Evolutionary conservation across 495 filamentous ascomycete species (phyloP).

Genomic region (Hypoxylon fragiforme): DNA sequence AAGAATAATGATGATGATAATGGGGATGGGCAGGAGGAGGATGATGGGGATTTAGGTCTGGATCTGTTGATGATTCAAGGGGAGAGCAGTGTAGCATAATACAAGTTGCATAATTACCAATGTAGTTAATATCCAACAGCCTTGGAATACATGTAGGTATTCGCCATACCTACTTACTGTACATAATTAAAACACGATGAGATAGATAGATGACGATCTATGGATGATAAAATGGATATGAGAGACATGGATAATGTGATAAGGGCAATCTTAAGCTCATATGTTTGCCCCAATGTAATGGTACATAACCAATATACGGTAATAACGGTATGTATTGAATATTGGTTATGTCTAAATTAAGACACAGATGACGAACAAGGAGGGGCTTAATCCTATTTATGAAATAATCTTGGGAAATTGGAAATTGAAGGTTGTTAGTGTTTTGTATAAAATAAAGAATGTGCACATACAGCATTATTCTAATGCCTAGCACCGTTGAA

Average conservation of each 20-base stretch:
- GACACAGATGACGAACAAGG: background rate
- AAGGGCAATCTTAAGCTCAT: background rate
- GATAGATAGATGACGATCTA: background rate
- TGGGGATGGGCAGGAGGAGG: background rate
- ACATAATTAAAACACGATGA: too few species aligned
- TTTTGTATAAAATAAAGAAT: background rate
- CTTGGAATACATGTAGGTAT: too few species aligned
- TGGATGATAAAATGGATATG: background rate
- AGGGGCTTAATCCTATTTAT: background rate
- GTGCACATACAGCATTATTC: too few species aligned
- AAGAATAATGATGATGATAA: conserved; percentile 1
- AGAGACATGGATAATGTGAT: background rate
- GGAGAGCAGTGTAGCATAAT: background rate
- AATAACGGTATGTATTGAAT: too few species aligned
- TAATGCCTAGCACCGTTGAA: background rate
- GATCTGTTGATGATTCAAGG: conserved; percentile 8
- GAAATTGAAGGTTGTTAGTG: background rate
- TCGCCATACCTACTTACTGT: too few species aligned
- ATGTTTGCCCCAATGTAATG: too few species aligned
- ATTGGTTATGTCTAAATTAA: background rate
- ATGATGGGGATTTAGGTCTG: conserved; percentile 20
- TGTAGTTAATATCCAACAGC: too few species aligned
- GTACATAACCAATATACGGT: too few species aligned
- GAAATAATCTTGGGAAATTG: background rate
- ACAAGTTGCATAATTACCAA: background rate